Conservation (phyloP, 257 asterid genomes). For the Solanum habrochaites region DNA sequence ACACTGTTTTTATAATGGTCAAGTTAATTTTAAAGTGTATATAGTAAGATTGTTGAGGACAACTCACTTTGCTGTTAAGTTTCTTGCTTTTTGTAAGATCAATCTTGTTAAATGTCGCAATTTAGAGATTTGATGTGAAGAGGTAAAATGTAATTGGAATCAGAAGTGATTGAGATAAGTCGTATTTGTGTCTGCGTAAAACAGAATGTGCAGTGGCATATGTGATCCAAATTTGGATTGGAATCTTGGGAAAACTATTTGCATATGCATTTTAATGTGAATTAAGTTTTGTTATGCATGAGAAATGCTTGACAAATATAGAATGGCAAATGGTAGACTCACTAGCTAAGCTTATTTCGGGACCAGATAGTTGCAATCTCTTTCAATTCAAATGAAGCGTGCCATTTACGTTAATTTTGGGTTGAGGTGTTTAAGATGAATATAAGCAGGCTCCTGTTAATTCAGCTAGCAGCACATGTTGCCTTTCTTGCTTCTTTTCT, state of each 20-base stretch:
- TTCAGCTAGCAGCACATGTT: not conserved
- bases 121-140: not conserved
- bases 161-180: not conserved
- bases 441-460: not conserved
- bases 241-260: not conserved
- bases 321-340: not conserved
- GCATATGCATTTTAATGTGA: not conserved
- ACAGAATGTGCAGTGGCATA: not conserved
- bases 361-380: not conserved
- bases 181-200: not conserved
- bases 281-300: not conserved
- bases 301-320: not conserved
- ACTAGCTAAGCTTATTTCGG: not conserved
- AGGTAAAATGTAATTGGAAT: not conserved
- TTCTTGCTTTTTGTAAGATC: not conserved
- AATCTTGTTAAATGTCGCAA: not conserved
- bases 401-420: not conserved
- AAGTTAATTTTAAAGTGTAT: not conserved
- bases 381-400: not conserved
- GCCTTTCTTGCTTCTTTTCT: not conserved
- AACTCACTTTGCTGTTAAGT: not conserved
- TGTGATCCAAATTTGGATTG: not conserved
- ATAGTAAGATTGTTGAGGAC: not conserved
- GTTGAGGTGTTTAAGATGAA: not conserved
- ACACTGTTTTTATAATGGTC: not conserved